These are phyloP conservation scores for Cladosporium velox DNA, from an alignment of 2,329 filamentous ascomycete genomes.

Conservation along the genomic window DNA sequence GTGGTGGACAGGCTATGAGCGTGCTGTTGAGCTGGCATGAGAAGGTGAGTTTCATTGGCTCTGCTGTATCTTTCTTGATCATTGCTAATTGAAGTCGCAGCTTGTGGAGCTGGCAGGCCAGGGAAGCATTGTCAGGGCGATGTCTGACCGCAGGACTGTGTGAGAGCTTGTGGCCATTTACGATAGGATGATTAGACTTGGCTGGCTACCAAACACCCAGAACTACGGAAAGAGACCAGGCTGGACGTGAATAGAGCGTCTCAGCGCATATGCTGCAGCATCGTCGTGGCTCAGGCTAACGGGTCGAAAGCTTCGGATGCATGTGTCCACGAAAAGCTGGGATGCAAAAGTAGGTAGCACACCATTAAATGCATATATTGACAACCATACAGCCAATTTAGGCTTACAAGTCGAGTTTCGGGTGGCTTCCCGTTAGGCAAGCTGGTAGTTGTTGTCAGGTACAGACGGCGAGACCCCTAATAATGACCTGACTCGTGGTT, in stretches of 20 bases:
- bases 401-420: neutral
- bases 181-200: neutral
- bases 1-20: constrained; percentile 88
- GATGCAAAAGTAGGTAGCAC: neutral
- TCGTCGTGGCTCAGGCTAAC: neutral
- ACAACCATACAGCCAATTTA: neutral
- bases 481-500: neutral
- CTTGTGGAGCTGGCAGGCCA: constrained; percentile 89
- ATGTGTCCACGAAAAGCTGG: neutral
- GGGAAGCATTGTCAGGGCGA: constrained; percentile 85
- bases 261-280: neutral
- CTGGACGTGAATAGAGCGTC: neutral
- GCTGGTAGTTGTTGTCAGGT: neutral
- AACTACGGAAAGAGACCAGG: neutral
- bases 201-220: neutral
- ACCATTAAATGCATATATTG: neutral
- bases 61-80: neutral
- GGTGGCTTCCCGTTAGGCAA: neutral
- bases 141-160: constrained; percentile 94
- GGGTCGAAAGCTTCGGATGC: neutral
- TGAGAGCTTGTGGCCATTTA: constrained; percentile 43
- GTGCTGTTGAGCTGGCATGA: constrained; percentile 98
- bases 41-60: constrained; percentile 56
- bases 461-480: neutral
- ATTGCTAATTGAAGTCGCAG: constrained; percentile 36